Conservation (phyloP, 495 filamentous ascomycete genomes). For the Hypoxylon perforatum region DNA sequence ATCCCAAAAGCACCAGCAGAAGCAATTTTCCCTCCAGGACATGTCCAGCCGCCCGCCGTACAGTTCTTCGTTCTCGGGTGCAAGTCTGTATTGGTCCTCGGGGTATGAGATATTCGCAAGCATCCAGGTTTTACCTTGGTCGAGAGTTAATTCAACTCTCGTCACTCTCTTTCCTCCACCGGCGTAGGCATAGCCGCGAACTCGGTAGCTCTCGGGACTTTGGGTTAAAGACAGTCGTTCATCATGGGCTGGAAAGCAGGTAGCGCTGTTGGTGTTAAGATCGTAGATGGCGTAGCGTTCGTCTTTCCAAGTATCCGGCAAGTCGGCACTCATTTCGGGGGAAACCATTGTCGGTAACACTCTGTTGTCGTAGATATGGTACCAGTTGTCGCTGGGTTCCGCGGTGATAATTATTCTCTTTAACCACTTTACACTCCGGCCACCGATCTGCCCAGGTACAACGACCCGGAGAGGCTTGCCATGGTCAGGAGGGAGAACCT, state of each 20-base stretch:
- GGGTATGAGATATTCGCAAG: constrained; percentile 85
- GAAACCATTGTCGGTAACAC: constrained; percentile 90
- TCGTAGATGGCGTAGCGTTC: constrained; percentile 97
- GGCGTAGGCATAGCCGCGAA: constrained; percentile 88
- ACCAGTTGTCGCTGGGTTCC: constrained; percentile 91
- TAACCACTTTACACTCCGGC: constrained; percentile 95
- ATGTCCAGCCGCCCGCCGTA: constrained; percentile 86
- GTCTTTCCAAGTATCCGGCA: constrained; percentile 87
- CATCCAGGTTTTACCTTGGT: constrained; percentile 84
- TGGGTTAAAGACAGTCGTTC: constrained; percentile 70
- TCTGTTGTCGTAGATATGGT: constrained; percentile 94
- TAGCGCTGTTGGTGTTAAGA: constrained; percentile 87
- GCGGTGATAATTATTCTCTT: constrained; percentile 84
- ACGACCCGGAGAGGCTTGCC: constrained; percentile 86
- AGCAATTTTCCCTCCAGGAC: constrained; percentile 81
- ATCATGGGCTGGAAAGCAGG: constrained; percentile 83
- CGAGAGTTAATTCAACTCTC: constrained; percentile 84
- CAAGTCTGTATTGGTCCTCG: constrained; percentile 86
- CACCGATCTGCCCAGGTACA: constrained; percentile 94
- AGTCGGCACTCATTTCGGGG: constrained; percentile 80
- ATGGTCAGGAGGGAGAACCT: constrained; percentile 84
- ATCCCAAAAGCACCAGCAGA: constrained; percentile 97
- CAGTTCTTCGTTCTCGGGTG: constrained; percentile 68
- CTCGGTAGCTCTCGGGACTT: constrained; percentile 66
- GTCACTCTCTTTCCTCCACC: constrained; percentile 90